A percentile compares a stretch with the other conserved stretches of the same genome.
phyloP scores from a whole-genome alignment of 192 early-diverging fungal species.

The Dispira parvispora region DNA sequence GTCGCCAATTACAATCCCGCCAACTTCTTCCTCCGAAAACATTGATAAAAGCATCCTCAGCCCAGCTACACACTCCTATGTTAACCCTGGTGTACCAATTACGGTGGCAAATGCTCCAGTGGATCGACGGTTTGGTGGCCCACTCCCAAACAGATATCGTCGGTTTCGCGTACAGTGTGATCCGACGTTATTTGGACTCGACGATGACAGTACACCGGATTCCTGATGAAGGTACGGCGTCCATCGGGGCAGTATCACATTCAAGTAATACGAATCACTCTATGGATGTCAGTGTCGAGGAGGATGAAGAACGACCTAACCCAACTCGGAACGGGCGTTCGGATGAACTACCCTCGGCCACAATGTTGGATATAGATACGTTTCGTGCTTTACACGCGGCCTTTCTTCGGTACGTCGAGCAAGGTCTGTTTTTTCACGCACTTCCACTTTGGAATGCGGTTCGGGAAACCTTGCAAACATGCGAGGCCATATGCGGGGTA shows the following conservation, averaged over 20 bases:
- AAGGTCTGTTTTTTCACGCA: background rate
- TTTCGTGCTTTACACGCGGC: background rate
- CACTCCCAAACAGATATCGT: constrained; percentile 5
- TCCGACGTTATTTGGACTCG: background rate
- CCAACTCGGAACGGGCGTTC: background rate
- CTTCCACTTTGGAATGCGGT: background rate
- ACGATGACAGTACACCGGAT: no score
- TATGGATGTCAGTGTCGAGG: background rate
- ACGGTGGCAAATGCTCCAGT: constrained; percentile 10
- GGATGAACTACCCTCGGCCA: background rate
- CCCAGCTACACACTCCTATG: background rate
- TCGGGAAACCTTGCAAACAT: background rate
- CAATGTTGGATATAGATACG: background rate
- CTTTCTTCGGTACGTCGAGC: background rate
- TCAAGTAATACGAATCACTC: background rate
- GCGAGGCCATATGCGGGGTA: constrained; percentile 4
- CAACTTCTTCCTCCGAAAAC: background rate
- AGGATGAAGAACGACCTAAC: background rate
- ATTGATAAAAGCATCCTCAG: background rate
- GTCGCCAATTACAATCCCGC: background rate
- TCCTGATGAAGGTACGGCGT: no score
- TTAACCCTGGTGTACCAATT: background rate
- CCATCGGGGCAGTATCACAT: no score
- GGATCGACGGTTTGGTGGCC: constrained; percentile 5
- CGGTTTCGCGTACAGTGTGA: background rate